phyloP scores from a whole-genome alignment of 2,329 filamentous ascomycete species.

The Lecanosticta acicola region DNA sequence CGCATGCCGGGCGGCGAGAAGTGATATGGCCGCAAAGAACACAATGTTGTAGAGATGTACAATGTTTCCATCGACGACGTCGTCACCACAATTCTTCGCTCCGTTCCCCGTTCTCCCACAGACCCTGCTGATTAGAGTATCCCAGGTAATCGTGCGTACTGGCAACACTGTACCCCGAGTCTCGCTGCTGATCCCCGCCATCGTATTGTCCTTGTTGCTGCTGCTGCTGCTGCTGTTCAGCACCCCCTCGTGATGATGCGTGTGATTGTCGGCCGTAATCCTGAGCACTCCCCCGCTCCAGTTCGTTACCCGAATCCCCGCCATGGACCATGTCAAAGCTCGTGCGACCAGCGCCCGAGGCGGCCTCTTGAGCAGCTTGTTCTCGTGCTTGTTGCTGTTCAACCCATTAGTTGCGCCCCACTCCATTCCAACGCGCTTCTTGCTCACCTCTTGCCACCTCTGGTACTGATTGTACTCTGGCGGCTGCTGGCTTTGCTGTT shows the following conservation, averaged over 20 bases:
- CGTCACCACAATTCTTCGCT: slow-evolving; percentile 29
- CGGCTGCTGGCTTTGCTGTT: slow-evolving; percentile 23
- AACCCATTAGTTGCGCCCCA: not conserved
- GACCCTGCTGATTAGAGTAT: slow-evolving; percentile 26
- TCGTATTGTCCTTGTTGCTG: slow-evolving; percentile 13
- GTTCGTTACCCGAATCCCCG: slow-evolving; percentile 12
- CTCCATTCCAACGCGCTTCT: not conserved
- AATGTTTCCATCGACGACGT: not conserved
- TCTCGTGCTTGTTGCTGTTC: slow-evolving; percentile 30
- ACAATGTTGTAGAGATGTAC: not conserved
- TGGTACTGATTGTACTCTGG: slow-evolving; percentile 35
- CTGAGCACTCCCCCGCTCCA: slow-evolving; percentile 22
- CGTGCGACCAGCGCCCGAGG: slow-evolving; percentile 13
- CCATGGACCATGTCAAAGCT: slow-evolving; percentile 24
- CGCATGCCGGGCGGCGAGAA: not conserved
- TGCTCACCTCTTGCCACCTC: slow-evolving; percentile 35
- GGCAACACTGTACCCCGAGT: slow-evolving; percentile 29
- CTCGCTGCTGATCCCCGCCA: slow-evolving; percentile 9
- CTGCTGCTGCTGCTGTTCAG: no score
- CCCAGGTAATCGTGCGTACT: slow-evolving; percentile 33
- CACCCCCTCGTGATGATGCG: no score
- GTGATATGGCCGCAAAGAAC: not conserved
- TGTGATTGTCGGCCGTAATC: slow-evolving; percentile 22
- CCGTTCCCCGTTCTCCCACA: slow-evolving; percentile 31
- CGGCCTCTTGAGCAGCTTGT: slow-evolving; percentile 18